These are phyloP conservation scores for Nemania sp. DNA, from an alignment of 2,329 filamentous ascomycete genomes.

Conservation along the genomic window DNA sequence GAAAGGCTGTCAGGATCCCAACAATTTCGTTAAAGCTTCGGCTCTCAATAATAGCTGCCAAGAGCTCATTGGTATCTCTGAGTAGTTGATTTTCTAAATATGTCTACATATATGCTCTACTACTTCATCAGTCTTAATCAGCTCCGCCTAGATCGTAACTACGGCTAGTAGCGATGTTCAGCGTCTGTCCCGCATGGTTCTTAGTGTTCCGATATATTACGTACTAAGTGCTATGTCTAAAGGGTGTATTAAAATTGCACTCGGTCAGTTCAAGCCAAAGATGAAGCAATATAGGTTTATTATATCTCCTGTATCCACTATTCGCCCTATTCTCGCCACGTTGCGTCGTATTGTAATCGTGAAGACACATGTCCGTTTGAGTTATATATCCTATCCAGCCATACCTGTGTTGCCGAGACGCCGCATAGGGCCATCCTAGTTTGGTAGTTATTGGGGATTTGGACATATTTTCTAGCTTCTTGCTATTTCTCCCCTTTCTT, in stretches of 20 bases:
- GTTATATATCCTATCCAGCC: constrained; percentile 1
- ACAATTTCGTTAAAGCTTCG: no score
- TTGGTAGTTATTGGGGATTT: neutral
- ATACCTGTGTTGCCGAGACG: constrained; percentile 25
- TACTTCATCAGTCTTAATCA: no score
- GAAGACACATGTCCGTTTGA: constrained; percentile 8
- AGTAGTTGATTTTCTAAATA: no score
- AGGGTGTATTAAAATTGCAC: neutral
- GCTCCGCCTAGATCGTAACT: no score
- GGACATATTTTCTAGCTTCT: neutral
- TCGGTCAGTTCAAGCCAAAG: neutral
- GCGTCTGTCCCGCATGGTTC: no score
- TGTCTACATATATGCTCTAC: no score
- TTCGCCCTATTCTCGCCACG: neutral
- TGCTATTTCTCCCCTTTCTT: constrained; percentile 5
- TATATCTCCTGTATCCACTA: constrained; percentile 1
- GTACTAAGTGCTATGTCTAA: neutral
- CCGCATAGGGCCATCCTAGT: constrained; percentile 11
- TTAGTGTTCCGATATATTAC: no score
- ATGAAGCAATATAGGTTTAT: neutral
- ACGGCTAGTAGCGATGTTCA: no score
- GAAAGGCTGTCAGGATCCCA: no score
- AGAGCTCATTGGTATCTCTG: no score
- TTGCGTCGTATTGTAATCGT: neutral
- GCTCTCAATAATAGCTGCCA: no score